Evolutionary conservation across 495 filamentous ascomycete genomes (phyloP), one percentile per base, ranked within the genome.

Genomic region (Trypethelium eluteriae): DNA sequence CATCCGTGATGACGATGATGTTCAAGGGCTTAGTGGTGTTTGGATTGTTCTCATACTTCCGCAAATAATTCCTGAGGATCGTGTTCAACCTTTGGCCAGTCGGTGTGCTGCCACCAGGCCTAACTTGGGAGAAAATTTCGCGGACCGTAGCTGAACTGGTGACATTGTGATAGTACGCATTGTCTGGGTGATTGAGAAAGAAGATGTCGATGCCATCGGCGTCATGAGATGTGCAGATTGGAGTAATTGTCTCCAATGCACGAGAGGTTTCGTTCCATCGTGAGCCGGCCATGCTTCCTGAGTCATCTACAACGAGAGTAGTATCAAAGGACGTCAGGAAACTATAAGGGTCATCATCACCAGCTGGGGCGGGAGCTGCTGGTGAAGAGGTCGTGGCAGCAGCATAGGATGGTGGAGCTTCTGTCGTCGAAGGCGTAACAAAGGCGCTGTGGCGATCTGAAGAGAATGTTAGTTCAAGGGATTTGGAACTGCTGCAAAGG

Each of bases 1-100:
- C 94, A 75, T 98, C 94, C 0, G 94, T 98, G 59, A 98, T 88
- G 53, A 92, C 86, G 72, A 98, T 95, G 75, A 98, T 86, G 73
- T 98, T 98, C 35, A 98, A 76, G 1, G 93, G 93, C 72, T 92
- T 94, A 9, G 89, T 80, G 32, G 76, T 76, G 16, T 82, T 78
- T 6, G 77, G 75, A 38, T 80, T 78, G 2, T 50, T 64, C 44
- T 69, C 36, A 62, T 76, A 75, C 79, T 70, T 71, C 0, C 72
- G 70, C 39, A 90, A 73, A 72, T 98, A 96, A 0, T 88, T 87
- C 32, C 80, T 78, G 10, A 98, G 79, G 73, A 98, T 91, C 14
- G 85, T 71, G 71, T 86, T 81, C 2, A 98, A 81, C 25, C 89
- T 83, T 18, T 78, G 79, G 0, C 92, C 95, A 0, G 92, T 93